Evolutionary conservation across 2,329 filamentous ascomycete genomes (phyloP).

Genomic region (Cadophora gregata): DNA sequence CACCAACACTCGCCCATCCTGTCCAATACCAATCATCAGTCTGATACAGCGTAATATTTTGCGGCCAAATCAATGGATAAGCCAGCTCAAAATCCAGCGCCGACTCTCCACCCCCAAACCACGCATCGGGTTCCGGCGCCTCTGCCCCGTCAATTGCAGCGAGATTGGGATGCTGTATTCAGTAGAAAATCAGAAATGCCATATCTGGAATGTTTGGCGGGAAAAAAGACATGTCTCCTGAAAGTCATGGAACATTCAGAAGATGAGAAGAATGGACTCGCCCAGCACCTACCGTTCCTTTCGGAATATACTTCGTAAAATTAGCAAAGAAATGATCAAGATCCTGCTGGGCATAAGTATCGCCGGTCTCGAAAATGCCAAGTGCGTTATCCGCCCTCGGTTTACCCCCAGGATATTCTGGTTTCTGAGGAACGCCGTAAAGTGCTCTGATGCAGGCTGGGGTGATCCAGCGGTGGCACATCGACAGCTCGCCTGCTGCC

Average conservation of each 20-base stretch:
- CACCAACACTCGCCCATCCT: conserved; percentile 43
- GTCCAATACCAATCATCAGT: conserved; percentile 46
- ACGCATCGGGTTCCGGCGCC: conserved; percentile 24
- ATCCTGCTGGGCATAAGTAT: conserved; percentile 46
- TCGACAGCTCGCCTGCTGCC: conserved; percentile 20
- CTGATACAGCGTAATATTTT: conserved; percentile 48
- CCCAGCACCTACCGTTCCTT: conserved; percentile 32
- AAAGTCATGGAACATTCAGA: no score
- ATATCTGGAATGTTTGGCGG: not conserved
- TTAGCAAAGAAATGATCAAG: conserved; percentile 44
- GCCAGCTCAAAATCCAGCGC: conserved; percentile 47
- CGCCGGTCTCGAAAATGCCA: conserved; percentile 48
- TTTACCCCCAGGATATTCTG: conserved; percentile 28
- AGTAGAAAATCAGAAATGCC: not conserved
- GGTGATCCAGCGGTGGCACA: conserved; percentile 29
- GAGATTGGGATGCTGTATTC: conserved; percentile 35
- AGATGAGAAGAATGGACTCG: no score
- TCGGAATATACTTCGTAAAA: conserved; percentile 40
- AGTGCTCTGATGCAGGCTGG: conserved; percentile 39
- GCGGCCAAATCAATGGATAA: conserved; percentile 48
- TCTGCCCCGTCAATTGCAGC: conserved; percentile 44
- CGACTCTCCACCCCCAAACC: conserved; percentile 41
- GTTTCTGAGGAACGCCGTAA: conserved; percentile 44
- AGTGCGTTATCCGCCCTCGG: conserved; percentile 42
- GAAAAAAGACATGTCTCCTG: not conserved